phyloP scores from a whole-genome alignment of 23 red algal species.

The Agarophyton chilense region DNA sequence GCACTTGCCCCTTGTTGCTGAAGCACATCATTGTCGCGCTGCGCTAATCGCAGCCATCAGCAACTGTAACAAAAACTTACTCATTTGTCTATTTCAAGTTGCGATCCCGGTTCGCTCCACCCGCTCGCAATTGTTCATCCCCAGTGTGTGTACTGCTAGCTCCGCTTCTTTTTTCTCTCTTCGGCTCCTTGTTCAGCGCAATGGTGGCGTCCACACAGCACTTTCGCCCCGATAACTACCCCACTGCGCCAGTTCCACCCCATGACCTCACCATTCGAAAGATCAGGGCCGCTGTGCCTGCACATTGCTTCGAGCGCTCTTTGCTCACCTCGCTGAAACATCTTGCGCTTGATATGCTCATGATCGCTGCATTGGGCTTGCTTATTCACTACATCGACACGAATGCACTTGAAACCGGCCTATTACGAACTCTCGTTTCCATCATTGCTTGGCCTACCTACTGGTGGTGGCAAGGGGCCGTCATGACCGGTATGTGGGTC shows the following conservation, averaged over 20 bases:
- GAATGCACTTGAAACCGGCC: not conserved
- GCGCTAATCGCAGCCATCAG: not conserved
- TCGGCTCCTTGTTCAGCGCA: too few relatives aligned
- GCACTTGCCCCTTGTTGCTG: not conserved
- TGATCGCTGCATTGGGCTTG: conserved; percentile 57
- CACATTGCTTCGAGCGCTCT: conserved; percentile 84
- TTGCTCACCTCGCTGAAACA: conserved; percentile 65
- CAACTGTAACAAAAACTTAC: not conserved
- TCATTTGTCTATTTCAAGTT: too few relatives aligned
- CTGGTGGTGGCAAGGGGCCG: conserved; percentile 85
- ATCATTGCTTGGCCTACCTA: conserved; percentile 74
- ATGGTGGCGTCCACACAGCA: conserved; percentile 23
- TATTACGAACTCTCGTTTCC: conserved; percentile 16
- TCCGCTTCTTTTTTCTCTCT: not conserved
- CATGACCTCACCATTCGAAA: conserved; percentile 54
- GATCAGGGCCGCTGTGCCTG: conserved; percentile 74
- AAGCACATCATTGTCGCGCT: not conserved
- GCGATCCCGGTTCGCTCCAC: too few relatives aligned
- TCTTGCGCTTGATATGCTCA: conserved; percentile 48
- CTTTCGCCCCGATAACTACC: conserved; percentile 33
- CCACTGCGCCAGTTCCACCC: conserved; percentile 41
- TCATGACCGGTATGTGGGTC: conserved; percentile 96
- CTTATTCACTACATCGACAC: conserved; percentile 45
- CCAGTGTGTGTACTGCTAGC: too few relatives aligned
- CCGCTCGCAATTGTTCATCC: too few relatives aligned